Percentiles rank a stretch among this genome's conserved stretches.
phyloP scores from a whole-genome alignment of 176 grass and related monocot genomes.

The Puccinellia tenuiflora region DNA sequence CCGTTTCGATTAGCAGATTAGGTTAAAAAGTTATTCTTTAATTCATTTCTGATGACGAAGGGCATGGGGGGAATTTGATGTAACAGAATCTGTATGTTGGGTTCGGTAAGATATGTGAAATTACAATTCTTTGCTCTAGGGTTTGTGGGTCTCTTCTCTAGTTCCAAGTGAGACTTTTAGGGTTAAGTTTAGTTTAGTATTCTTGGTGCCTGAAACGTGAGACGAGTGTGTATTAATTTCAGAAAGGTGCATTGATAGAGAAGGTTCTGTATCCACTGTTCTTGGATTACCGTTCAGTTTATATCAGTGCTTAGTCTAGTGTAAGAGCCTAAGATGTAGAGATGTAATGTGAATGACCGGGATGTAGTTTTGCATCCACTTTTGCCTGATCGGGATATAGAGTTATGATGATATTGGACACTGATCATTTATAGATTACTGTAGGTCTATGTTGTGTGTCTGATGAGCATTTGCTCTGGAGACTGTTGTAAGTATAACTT shows the following conservation, averaged over 20 bases:
- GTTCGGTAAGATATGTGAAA: not conserved
- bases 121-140: not conserved
- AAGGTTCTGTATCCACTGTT: not conserved
- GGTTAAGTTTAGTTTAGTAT: not conserved
- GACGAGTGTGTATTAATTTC: not conserved
- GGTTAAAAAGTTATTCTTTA: not conserved
- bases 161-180: not conserved
- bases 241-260: not conserved
- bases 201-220: not conserved
- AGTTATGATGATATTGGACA: not conserved
- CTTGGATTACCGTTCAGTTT: not conserved
- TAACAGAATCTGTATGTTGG: not conserved
- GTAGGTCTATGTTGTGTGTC: not conserved
- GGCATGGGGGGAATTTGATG: not conserved
- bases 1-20: not conserved
- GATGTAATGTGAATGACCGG: not conserved
- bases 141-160: not conserved
- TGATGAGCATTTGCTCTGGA: not conserved
- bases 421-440: not conserved
- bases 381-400: no score
- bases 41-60: not conserved
- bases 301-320: not conserved
- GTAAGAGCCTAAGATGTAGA: not conserved
- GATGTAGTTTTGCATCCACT: not conserved
- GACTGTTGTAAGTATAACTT: not conserved